These are phyloP conservation scores for Aureobasidium pullulans DNA, from an alignment of 2,329 filamentous ascomycete genomes.

Conservation along the genomic window DNA sequence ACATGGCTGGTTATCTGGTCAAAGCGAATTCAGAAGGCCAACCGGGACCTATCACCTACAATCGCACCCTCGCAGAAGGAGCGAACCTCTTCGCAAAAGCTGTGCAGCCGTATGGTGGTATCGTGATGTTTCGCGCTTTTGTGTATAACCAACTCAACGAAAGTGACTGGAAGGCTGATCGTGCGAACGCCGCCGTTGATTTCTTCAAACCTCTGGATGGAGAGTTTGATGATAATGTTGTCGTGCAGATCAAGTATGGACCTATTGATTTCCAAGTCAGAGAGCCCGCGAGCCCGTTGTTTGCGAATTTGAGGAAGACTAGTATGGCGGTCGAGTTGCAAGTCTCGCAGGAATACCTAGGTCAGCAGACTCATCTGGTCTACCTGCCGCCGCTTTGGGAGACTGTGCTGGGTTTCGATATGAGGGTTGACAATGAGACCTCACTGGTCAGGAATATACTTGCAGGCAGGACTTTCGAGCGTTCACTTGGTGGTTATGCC, in stretches of 20 bases:
- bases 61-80: constrained; percentile 59
- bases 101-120: constrained; percentile 50
- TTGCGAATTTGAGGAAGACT: constrained; percentile 44
- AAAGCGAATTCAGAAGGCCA: constrained; percentile 69
- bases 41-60: constrained; percentile 61
- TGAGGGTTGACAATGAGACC: constrained; percentile 50
- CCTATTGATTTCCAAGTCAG: constrained; percentile 69
- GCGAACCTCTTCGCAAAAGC: constrained; percentile 61
- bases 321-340: constrained; percentile 56
- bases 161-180: constrained; percentile 57
- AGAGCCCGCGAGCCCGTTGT: constrained; percentile 54
- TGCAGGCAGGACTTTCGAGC: constrained; percentile 51
- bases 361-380: constrained; percentile 61
- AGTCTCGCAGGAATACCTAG: constrained; percentile 63
- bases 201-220: constrained; percentile 59
- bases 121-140: constrained; percentile 65
- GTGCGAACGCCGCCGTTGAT: constrained; percentile 62
- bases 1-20: constrained; percentile 61
- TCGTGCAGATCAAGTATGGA: constrained; percentile 67
- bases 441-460: constrained; percentile 55
- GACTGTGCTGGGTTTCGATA: constrained; percentile 58
- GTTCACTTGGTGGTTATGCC: constrained; percentile 53
- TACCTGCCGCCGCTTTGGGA: constrained; percentile 64
- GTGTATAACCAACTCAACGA: constrained; percentile 58
- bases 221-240: constrained; percentile 61